Evolutionary conservation across 176 grass and related monocot species (phyloP).

Genomic region (Triticum aestivum): DNA sequence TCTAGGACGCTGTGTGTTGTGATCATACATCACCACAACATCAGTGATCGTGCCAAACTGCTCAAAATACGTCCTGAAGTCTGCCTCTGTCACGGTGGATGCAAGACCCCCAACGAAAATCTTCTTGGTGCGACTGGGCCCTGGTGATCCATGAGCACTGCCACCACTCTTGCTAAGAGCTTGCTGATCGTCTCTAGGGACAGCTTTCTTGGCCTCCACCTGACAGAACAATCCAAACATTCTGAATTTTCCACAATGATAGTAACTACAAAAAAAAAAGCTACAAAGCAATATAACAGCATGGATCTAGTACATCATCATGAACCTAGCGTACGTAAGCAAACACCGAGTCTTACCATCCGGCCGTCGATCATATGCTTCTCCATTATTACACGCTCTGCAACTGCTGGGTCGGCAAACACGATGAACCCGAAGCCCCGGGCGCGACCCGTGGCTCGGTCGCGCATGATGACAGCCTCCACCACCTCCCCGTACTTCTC

Average conservation of each 20-base stretch:
- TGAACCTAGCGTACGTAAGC: slow-evolving; percentile 8
- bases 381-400: slow-evolving; percentile 70
- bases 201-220: slow-evolving; percentile 96
- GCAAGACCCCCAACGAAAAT: slow-evolving; percentile 90
- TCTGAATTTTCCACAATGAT: slow-evolving; percentile 11
- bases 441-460: slow-evolving; percentile 68
- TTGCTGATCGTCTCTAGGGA: slow-evolving; percentile 77
- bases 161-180: slow-evolving; percentile 51
- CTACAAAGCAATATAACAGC: background rate
- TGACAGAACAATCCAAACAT: slow-evolving; percentile 44
- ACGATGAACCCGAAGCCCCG: slow-evolving; percentile 90
- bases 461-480: slow-evolving; percentile 87
- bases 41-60: slow-evolving; percentile 81
- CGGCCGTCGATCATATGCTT: slow-evolving; percentile 93
- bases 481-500: slow-evolving; percentile 81
- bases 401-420: slow-evolving; percentile 65
- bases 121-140: slow-evolving; percentile 76
- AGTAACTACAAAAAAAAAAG: background rate
- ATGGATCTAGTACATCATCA: slow-evolving; percentile 35
- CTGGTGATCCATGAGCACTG: slow-evolving; percentile 61
- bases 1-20: slow-evolving; percentile 85
- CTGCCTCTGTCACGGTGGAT: slow-evolving; percentile 74
- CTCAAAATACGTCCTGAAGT: slow-evolving; percentile 87
- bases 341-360: slow-evolving; percentile 52
- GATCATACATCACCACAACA: slow-evolving; percentile 94